Percentiles rank a stretch among this genome's conserved stretches.
Conservation (phyloP, 2,329 filamentous ascomycete genomes). For the Stachybotrys elegans region DNA sequence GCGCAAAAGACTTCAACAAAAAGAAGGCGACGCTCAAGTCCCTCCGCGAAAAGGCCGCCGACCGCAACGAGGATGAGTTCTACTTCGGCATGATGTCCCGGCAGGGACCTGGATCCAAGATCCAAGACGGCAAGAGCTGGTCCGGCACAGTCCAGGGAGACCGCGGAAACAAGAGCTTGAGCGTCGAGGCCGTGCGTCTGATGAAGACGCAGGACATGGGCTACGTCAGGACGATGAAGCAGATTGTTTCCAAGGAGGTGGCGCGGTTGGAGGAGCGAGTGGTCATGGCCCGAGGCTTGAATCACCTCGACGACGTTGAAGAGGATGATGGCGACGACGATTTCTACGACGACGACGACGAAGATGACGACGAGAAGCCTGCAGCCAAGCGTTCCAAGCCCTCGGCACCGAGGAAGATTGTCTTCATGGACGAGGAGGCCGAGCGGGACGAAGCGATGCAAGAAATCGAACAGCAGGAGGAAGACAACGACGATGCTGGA, state of each 20-base stretch:
- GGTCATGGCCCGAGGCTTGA: slow-evolving; percentile 35
- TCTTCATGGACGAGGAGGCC: slow-evolving; percentile 42
- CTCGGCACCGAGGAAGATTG: slow-evolving; percentile 41
- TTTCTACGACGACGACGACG: slow-evolving; percentile 25
- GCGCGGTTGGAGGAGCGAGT: slow-evolving; percentile 48
- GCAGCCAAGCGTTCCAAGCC: slow-evolving; percentile 21
- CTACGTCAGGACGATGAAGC: slow-evolving; percentile 59
- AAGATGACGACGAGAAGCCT: slow-evolving; percentile 18
- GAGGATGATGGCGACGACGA: slow-evolving; percentile 24
- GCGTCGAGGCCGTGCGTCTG: slow-evolving; percentile 53
- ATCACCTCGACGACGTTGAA: slow-evolving; percentile 29
- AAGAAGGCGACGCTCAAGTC: slow-evolving; percentile 57
- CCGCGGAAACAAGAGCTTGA: slow-evolving; percentile 50
- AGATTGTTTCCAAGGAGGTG: slow-evolving; percentile 55
- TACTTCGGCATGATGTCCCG: slow-evolving; percentile 66
- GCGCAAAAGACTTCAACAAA: slow-evolving; percentile 60
- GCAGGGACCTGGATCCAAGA: slow-evolving; percentile 45
- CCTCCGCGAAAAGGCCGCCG: slow-evolving; percentile 56
- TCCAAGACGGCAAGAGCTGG: slow-evolving; percentile 46
- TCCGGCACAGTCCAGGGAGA: slow-evolving; percentile 53
- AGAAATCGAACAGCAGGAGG: slow-evolving; percentile 24
- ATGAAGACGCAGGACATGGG: slow-evolving; percentile 66
- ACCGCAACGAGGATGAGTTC: slow-evolving; percentile 69
- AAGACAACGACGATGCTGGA: slow-evolving; percentile 17
- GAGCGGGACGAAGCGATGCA: slow-evolving; percentile 26